Evolutionary conservation across 1,284 basidiomycete genomes (phyloP), one percentile per base, ranked within the genome.

Genomic region (Heterobasidion annosum): DNA sequence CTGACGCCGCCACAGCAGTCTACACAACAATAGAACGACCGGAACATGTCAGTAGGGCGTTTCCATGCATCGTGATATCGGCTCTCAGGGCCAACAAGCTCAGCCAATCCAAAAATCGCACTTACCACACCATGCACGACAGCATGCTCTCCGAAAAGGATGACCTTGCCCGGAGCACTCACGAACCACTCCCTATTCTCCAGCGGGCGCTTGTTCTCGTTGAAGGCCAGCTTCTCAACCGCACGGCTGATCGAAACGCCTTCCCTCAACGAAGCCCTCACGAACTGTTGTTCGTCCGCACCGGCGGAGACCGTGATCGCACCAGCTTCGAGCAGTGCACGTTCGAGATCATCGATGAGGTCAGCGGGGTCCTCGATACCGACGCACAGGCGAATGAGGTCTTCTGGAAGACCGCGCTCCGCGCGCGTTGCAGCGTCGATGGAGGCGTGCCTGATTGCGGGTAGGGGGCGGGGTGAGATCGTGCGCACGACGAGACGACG

Each of bases 101-200:
- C 16, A 35, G 12, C 16, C 43, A 34, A 19, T 43, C n/a, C 33
- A 45, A 43, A 43, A 3, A 54, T 57, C 35, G 57, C 32, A 82
- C 90, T 78, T 68, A 93, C 91, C 54, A 95, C 90, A 54, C 97
- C 97, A 68, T 99, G 91, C 19, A 99, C 97, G 53, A 99, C 97
- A 15, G 97, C 97, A 71, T 99, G 97, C 72, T 99, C 97, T 53
- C 97, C 97, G 62, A 99, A 99, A 56, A 99, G 71, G 62, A 99
- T 99, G 58, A 99, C 91, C 70, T 99, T 99, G 47, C 97, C 97
- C 7, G 97, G 97, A 6, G 97, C 91, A 55, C 92, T 94, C 55
- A 97, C 88, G 55, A 95, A 79, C 88, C 88, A 91, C 63, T 88
- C 85, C 48, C 81, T 73, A 55, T 85, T 71, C 51, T 78, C 72